phyloP scores from a whole-genome alignment of 148 eudicot species.

The Persicaria maculosa region DNA sequence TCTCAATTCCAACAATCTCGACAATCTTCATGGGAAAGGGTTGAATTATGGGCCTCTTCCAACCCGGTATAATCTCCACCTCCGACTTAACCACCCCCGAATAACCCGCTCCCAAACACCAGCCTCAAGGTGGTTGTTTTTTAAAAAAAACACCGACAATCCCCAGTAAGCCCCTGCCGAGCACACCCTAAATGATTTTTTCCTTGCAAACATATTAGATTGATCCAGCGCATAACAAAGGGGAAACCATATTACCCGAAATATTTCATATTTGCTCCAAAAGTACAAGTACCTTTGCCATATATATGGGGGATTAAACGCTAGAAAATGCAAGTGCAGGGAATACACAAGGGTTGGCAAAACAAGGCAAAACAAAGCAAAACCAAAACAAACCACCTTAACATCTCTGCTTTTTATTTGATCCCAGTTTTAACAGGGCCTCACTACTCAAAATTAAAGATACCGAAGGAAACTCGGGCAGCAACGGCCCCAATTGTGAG shows the following conservation, averaged over 20 bases:
- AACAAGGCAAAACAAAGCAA: background rate
- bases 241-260: background rate
- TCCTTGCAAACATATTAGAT: background rate
- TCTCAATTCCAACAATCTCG: no score
- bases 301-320: background rate
- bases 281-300: background rate
- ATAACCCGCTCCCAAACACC: no score
- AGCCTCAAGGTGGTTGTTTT: no score
- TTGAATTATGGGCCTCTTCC: no score
- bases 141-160: no score
- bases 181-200: no score
- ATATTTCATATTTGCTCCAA: background rate
- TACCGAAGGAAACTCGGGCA: background rate
- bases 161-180: no score
- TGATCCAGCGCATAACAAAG: background rate
- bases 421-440: background rate
- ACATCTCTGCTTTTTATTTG: constrained; percentile 9
- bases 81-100: no score
- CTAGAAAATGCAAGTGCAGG: background rate
- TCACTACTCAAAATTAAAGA: constrained; percentile 12
- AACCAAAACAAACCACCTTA: background rate
- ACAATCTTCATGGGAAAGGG: no score
- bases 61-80: no score
- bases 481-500: background rate
- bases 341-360: background rate